Evolutionary conservation across 2,329 filamentous ascomycete species (phyloP), one percentile per base, ranked within the genome.

Genomic region (Cladosporium sp.): DNA sequence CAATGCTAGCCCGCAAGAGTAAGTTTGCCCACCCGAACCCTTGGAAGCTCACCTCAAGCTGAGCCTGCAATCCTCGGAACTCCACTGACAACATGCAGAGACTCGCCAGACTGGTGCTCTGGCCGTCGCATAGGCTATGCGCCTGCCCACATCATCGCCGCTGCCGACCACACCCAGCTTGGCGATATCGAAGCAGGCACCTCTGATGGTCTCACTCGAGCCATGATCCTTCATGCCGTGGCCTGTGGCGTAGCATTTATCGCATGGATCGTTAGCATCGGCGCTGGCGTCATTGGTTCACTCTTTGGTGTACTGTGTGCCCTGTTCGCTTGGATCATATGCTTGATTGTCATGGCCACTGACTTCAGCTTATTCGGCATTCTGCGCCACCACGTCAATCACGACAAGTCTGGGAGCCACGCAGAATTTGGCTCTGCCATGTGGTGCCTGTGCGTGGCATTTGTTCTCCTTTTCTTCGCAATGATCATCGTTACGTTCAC

Each of bases 171-270:
- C 49, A 72, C 70, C 47, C 57, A 71, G 36, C 79, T 80, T 68
- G 76, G 75, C 60, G 63, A 70, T 49, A 73, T 75, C 58, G 72
- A 77, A 19, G 70, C 72, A 58, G 70, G 74, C 60, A 78, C 80
- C 7, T 71, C 77, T 58, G 76, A 77, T 61, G 73, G 70, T 25
- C 75, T 86, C 39, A 85, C 83, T 40, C 74, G 76, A 61, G 80
- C 82, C 61, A 82, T 87, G 82, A 71, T 87, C 53, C 77, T 87
- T 58, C 84, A 87, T 73, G 83, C 84, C 25, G 73, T 87, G 65
- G 81, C 78, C n/a, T 77, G 78, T 59, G 82, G 74, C 56, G 69
- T 86, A 3, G 74, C 78, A 64, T 85, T 86, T 73, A 73, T 85
- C 61, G 80, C 82, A 59, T 85, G 85, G 71, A 66, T 84, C 47